Conservation (phyloP, 179 eudicot genomes). For the Beta lomatogona region DNA sequence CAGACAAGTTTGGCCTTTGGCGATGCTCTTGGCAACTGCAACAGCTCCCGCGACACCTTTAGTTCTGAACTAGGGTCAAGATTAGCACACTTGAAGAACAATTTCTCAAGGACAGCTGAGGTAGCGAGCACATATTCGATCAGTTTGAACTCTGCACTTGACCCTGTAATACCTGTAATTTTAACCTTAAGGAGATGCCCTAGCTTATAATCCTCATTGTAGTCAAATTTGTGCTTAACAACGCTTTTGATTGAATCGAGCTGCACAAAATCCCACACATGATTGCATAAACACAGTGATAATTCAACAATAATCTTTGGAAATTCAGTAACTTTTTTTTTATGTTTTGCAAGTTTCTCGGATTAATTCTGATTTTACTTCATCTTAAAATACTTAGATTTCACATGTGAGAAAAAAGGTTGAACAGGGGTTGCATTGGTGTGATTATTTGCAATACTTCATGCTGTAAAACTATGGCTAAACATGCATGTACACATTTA, state of each 20-base stretch:
- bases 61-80: neutral
- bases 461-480: neutral
- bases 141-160: slow-evolving; percentile 11
- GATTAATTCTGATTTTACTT: no score
- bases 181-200: neutral
- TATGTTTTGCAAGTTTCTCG: no score
- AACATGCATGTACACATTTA: neutral
- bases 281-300: neutral
- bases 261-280: neutral
- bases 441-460: neutral
- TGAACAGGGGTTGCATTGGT: no score
- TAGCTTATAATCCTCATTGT: neutral
- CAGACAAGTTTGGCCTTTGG: neutral
- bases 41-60: neutral
- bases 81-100: neutral
- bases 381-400: no score
- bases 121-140: neutral
- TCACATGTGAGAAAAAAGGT: no score
- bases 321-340: no score
- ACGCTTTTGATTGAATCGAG: neutral
- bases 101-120: slow-evolving; percentile 7
- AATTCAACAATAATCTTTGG: neutral
- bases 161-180: neutral
- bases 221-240: neutral
- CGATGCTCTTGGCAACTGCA: slow-evolving; percentile 12